These are phyloP conservation scores for Backusella morwellensis DNA, from an alignment of 192 early-diverging fungal species.

Conservation along the genomic window DNA sequence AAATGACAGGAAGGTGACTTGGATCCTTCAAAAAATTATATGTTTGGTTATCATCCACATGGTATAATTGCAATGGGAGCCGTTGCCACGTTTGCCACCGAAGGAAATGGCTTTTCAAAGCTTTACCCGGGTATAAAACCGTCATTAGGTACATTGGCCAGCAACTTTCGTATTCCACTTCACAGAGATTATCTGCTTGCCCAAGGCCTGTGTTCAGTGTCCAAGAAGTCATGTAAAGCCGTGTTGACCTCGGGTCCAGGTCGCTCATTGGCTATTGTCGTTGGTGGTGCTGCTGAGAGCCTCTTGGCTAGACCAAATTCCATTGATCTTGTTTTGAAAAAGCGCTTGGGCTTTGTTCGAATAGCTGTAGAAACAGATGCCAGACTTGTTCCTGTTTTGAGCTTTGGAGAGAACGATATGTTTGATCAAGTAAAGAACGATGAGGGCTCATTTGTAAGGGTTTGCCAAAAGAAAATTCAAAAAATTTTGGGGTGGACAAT, in stretches of 20 bases:
- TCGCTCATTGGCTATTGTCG: conserved; percentile 73
- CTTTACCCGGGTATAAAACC: conserved; percentile 77
- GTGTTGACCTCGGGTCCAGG: conserved; percentile 70
- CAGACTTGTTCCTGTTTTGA: conserved; percentile 80
- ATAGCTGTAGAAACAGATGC: conserved; percentile 77
- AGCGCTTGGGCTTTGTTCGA: conserved; percentile 87
- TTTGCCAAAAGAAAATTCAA: conserved; percentile 70
- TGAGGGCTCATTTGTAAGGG: conserved; percentile 58
- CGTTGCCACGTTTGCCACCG: conserved; percentile 76
- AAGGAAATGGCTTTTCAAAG: conserved; percentile 69
- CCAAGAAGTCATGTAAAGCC: conserved; percentile 67
- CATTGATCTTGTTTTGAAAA: conserved; percentile 72
- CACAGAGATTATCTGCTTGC: conserved; percentile 81
- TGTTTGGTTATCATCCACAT: conserved; percentile 91
- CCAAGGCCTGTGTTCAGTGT: conserved; percentile 74
- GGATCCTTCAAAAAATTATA: conserved; percentile 80
- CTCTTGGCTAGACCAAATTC: conserved; percentile 62
- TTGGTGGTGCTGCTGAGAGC: conserved; percentile 88
- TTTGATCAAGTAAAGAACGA: conserved; percentile 76
- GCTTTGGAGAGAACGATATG: conserved; percentile 92
- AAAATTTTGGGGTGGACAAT: conserved; percentile 67
- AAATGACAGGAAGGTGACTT: conserved; percentile 64
- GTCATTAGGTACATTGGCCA: conserved; percentile 74
- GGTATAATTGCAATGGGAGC: conserved; percentile 84
- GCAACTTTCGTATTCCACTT: conserved; percentile 83